Conservation (phyloP, 2,329 filamentous ascomycete genomes). For the Aureobasidium subglaciale region DNA sequence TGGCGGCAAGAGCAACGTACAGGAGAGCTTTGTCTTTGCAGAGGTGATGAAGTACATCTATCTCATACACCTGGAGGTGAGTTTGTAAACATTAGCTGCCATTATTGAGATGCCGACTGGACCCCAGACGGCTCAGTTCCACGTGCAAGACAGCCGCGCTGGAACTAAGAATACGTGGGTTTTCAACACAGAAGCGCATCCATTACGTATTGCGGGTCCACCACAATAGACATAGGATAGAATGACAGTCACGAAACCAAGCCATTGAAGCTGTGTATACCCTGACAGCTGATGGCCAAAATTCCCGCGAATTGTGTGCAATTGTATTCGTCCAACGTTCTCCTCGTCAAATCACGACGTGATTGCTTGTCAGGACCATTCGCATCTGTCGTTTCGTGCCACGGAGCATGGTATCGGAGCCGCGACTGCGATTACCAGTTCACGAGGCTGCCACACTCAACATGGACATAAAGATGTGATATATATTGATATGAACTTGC, state of each 20-base stretch:
- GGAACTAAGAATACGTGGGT: constrained; percentile 24
- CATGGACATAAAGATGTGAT: neutral
- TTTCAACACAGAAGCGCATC: constrained; percentile 29
- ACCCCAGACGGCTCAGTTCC: too few species aligned
- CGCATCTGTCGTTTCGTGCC: too few species aligned
- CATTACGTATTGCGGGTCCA: constrained; percentile 19
- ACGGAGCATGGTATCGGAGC: too few species aligned
- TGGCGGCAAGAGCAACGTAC: constrained; percentile 18
- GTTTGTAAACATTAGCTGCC: neutral
- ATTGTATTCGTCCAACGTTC: too few species aligned
- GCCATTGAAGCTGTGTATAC: too few species aligned
- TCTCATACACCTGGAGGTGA: constrained; percentile 23
- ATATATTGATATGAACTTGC: neutral
- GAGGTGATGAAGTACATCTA: constrained; percentile 25
- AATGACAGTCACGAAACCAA: too few species aligned
- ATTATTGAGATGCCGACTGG: constrained; percentile 17
- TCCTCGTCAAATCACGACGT: too few species aligned
- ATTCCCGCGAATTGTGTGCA: too few species aligned
- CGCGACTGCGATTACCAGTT: too few species aligned
- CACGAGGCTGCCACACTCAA: too few species aligned
- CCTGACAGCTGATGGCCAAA: too few species aligned
- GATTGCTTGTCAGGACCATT: too few species aligned
- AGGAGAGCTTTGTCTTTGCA: constrained; percentile 23
- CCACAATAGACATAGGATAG: constrained; percentile 16
- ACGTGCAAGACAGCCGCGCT: constrained; percentile 19